A percentile compares a stretch with the other conserved stretches of the same genome.
These are phyloP conservation scores for Carex pumila DNA, from an alignment of 176 grass and related monocot genomes.

Conservation along the genomic window DNA sequence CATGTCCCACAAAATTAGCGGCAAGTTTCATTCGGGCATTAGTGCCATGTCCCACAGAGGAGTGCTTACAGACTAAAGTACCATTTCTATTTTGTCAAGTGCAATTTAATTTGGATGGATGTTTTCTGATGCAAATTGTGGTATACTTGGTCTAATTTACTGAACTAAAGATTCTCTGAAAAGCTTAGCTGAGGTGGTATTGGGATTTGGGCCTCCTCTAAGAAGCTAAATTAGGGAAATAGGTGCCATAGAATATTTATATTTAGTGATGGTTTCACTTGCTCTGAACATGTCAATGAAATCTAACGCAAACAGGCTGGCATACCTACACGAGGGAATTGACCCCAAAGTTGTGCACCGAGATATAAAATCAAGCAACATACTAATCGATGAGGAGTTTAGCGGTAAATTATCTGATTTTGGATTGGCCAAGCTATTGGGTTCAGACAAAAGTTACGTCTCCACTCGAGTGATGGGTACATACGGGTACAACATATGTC, in stretches of 20 bases:
- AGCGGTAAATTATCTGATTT: conserved; percentile 96
- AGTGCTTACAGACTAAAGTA: too few relatives aligned
- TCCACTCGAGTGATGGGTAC: conserved; percentile 99
- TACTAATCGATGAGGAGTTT: conserved; percentile 80
- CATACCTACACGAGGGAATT: conserved; percentile 94
- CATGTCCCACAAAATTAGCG: too few relatives aligned
- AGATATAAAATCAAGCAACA: conserved; percentile 98
- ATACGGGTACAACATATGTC: conserved; percentile 54
- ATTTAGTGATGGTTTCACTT: neutral
- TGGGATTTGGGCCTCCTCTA: neutral
- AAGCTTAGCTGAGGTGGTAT: neutral
- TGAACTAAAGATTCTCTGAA: too few relatives aligned
- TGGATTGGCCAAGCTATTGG: conserved; percentile 90
- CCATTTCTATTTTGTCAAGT: too few relatives aligned
- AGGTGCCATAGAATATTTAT: neutral
- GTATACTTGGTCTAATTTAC: too few relatives aligned
- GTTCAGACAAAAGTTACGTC: conserved; percentile 77
- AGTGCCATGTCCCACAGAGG: too few relatives aligned
- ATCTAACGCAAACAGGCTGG: conserved; percentile 40
- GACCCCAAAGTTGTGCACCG: conserved; percentile 96
- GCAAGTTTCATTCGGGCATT: too few relatives aligned
- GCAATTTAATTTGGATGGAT: too few relatives aligned
- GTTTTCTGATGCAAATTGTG: too few relatives aligned
- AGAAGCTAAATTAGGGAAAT: conserved; percentile 15
- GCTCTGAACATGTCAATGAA: neutral